Evolutionary conservation across 2,329 filamentous ascomycete genomes (phyloP).

Genomic region (Plectosphaerella cucumerina): DNA sequence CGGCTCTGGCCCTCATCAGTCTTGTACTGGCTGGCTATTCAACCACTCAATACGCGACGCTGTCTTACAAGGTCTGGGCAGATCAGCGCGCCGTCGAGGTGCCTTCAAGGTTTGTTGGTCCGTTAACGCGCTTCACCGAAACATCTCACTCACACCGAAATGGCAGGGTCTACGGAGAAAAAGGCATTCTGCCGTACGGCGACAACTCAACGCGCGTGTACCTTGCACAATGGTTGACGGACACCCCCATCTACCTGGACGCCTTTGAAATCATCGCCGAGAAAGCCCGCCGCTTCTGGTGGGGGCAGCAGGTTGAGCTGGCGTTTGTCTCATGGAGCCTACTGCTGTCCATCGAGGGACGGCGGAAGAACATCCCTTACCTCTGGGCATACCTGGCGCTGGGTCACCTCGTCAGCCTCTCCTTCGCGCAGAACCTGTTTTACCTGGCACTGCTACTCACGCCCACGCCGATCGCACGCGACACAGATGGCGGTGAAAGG

Average conservation of each 20-base stretch:
- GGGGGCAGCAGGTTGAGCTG: constrained; percentile 57
- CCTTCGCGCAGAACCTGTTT: constrained; percentile 61
- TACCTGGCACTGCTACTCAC: constrained; percentile 55
- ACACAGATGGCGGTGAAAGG: constrained; percentile 18
- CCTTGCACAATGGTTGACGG: constrained; percentile 47
- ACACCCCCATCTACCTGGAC: constrained; percentile 47
- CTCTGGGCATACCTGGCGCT: constrained; percentile 54
- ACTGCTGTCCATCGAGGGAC: constrained; percentile 55
- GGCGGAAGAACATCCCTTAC: constrained; percentile 49
- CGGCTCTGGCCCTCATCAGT: constrained; percentile 38
- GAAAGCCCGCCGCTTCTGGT: constrained; percentile 54
- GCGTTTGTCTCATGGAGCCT: constrained; percentile 50
- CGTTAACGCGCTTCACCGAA: background rate
- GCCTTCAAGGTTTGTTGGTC: constrained; percentile 28
- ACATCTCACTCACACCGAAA: background rate
- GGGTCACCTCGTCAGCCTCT: constrained; percentile 55
- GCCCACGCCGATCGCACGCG: constrained; percentile 38
- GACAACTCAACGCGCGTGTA: constrained; percentile 25
- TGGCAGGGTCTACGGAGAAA: constrained; percentile 19
- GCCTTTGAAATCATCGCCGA: constrained; percentile 51
- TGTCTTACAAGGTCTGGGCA: constrained; percentile 49
- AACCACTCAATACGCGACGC: constrained; percentile 34
- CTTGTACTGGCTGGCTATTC: constrained; percentile 38
- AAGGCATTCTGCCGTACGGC: constrained; percentile 29
- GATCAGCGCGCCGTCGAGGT: constrained; percentile 30